Base-by-base conservation (phyloP, 495 filamentous ascomycete genomes). In the Hypoxylon fragiforme region DNA sequence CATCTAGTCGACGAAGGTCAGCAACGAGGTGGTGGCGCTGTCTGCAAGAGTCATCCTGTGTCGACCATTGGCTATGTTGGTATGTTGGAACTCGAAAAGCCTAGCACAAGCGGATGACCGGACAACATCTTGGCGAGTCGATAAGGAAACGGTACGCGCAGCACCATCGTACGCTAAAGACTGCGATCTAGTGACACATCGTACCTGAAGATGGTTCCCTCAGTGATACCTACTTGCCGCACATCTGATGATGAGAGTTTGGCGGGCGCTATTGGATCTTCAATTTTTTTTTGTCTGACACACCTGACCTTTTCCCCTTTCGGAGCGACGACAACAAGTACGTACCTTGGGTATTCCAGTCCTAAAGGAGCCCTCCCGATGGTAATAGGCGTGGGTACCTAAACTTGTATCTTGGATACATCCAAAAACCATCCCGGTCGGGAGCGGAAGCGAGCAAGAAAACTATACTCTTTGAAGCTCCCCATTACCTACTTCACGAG, bases 181-280 rank as follows among this genome's bases (percentile, higher is more conserved):
- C 43, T 44, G 58, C 58, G 58, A 62, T 62, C 58, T 57, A 62
- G 47, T 62, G 58, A 57, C 44, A 62, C 58, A 53, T 62, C 52
- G 52, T 62, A 40, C 45, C 58, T 62, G 52, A 43, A 52, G 52
- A 62, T 37, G 58, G 58, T 57, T 62, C 58, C 58, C 58, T 57
- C 58, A 62, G 58, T 51, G 58, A 62, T 62, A 62, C 52, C 24
- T 28, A 4, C 4, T 52, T 62, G 51, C 47, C 47, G 52, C 43
- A 57, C 58, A 57, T 62, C 58, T 62, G 52, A 62, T 62, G 52
- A 62, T 62, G 58, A 48, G 48, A 52, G 39, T 21, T 44, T 34
- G 35, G 52, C 34, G 39, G 52, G 52, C 34, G 53, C 51, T 62
- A 62, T 62, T 62, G 58, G 58, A 57, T 47, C 58, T 42, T 53